phyloP scores from a whole-genome alignment of 2,329 filamentous ascomycete genomes.

The Neonectria magnoliae region DNA sequence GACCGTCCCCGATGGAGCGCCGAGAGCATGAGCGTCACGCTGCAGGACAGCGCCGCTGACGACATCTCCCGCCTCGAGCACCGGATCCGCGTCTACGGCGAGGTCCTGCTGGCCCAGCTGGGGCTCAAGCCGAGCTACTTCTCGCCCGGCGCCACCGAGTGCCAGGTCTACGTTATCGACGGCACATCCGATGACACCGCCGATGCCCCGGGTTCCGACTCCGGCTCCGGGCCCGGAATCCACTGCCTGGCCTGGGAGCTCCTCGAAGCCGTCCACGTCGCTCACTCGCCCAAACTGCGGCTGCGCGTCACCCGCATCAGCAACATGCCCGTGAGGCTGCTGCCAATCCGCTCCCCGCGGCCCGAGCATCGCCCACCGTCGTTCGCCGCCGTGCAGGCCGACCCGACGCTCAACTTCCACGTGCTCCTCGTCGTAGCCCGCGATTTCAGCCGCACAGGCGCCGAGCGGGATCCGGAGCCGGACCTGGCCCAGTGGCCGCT shows the following conservation, averaged over 20 bases:
- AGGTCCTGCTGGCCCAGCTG: conserved; percentile 5
- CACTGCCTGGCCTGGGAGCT: conserved; percentile 23
- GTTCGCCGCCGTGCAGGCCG: conserved; percentile 18
- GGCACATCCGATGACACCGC: not conserved
- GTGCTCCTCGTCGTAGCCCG: conserved; percentile 21
- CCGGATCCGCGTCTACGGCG: conserved; percentile 1
- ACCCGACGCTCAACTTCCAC: conserved; percentile 11
- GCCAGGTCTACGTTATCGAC: conserved; percentile 20
- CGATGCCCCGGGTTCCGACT: not conserved
- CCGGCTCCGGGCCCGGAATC: conserved; percentile 9
- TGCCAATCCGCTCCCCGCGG: not conserved
- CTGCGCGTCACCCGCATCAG: conserved; percentile 20
- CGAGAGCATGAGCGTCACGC: conserved; percentile 16
- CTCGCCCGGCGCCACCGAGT: conserved; percentile 7
- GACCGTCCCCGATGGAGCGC: conserved; percentile 18
- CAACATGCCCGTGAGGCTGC: not conserved
- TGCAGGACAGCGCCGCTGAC: conserved; percentile 6
- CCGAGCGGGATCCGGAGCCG: conserved; percentile 19
- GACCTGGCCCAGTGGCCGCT: conserved; percentile 22
- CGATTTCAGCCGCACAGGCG: conserved; percentile 12
- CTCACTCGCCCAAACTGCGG: conserved; percentile 3
- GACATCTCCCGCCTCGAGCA: conserved; percentile 4
- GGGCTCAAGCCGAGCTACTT: not conserved
- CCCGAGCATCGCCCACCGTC: not conserved
- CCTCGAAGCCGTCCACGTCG: conserved; percentile 9